Evolutionary conservation across 441 rosid genomes (phyloP).

Genomic region (Bocquillonia castaneifolia): DNA sequence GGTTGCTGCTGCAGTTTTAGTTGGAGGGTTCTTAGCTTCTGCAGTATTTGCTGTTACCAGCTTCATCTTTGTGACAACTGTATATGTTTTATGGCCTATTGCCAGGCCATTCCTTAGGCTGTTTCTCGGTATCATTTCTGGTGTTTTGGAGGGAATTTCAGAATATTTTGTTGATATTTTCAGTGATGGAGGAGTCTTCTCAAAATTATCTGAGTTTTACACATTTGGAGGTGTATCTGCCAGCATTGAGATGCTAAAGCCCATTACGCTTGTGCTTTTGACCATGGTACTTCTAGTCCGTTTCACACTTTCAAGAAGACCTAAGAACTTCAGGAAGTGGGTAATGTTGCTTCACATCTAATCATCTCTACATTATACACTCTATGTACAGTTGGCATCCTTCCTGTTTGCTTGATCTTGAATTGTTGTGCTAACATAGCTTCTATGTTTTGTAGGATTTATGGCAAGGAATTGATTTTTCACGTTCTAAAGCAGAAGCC

Average conservation of each 20-base stretch:
- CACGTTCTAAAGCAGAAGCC: constrained; percentile 97
- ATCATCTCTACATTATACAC: constrained; percentile 9
- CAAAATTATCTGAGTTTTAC: constrained; percentile 58
- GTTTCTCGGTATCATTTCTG: constrained; percentile 43
- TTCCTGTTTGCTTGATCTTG: constrained; percentile 7
- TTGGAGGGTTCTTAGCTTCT: constrained; percentile 86
- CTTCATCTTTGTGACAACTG: constrained; percentile 57
- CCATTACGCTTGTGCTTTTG: constrained; percentile 63
- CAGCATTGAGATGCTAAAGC: constrained; percentile 72
- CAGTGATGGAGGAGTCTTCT: constrained; percentile 59
- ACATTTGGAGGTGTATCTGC: constrained; percentile 76
- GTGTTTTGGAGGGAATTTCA: constrained; percentile 55
- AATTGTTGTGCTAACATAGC: constrained; percentile 11
- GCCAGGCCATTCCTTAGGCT: constrained; percentile 64
- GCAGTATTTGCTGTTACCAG: constrained; percentile 87
- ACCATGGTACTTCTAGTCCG: constrained; percentile 86
- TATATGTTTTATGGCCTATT: constrained; percentile 82
- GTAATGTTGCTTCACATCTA: constrained; percentile 37
- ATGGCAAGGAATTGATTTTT: constrained; percentile 96
- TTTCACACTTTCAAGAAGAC: constrained; percentile 84
- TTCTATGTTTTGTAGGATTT: constrained; percentile 55
- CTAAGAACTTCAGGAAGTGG: constrained; percentile 97
- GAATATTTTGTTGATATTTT: constrained; percentile 59
- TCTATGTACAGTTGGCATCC: constrained; percentile 8
- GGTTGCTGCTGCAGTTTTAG: constrained; percentile 79